A percentile compares a stretch with the other conserved stretches of the same genome.
phyloP scores from a whole-genome alignment of 75 land plant genomes.

The Larix kaempferi region DNA sequence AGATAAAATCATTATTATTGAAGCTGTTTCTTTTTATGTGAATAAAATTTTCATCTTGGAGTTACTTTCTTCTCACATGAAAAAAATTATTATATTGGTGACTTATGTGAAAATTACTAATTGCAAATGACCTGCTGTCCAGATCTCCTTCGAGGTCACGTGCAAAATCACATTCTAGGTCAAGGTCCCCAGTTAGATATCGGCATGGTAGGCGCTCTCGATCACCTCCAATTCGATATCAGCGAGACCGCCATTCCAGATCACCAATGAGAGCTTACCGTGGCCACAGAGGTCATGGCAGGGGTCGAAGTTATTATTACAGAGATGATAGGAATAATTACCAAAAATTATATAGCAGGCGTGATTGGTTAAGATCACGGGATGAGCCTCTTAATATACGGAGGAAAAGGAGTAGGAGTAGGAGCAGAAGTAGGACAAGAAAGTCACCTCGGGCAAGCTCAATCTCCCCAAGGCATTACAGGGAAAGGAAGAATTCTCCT shows the following conservation, averaged over 20 bases:
- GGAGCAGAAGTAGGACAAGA: constrained; percentile 41
- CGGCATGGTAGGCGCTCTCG: constrained; percentile 53
- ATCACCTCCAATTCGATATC: constrained; percentile 56
- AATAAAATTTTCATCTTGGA: background rate
- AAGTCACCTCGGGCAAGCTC: constrained; percentile 29
- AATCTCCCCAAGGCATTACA: constrained; percentile 34
- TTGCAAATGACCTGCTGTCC: constrained; percentile 11
- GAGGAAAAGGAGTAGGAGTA: constrained; percentile 63
- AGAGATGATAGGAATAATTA: constrained; percentile 44
- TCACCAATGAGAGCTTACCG: constrained; percentile 59
- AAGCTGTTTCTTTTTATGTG: background rate
- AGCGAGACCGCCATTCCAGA: constrained; percentile 56
- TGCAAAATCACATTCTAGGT: constrained; percentile 63
- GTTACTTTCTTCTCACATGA: background rate
- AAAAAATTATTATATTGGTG: background rate
- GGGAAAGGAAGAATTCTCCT: constrained; percentile 43
- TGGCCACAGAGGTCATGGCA: constrained; percentile 26
- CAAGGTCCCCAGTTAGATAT: constrained; percentile 75
- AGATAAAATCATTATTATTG: background rate
- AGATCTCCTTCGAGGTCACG: constrained; percentile 49
- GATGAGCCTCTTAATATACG: constrained; percentile 39
- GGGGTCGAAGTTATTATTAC: constrained; percentile 32
- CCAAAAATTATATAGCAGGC: constrained; percentile 22
- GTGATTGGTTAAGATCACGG: constrained; percentile 44
- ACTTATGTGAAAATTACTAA: background rate